Evolutionary conservation across 306 rosid genomes (phyloP).

Genomic region (Phaseolus lunatus): DNA sequence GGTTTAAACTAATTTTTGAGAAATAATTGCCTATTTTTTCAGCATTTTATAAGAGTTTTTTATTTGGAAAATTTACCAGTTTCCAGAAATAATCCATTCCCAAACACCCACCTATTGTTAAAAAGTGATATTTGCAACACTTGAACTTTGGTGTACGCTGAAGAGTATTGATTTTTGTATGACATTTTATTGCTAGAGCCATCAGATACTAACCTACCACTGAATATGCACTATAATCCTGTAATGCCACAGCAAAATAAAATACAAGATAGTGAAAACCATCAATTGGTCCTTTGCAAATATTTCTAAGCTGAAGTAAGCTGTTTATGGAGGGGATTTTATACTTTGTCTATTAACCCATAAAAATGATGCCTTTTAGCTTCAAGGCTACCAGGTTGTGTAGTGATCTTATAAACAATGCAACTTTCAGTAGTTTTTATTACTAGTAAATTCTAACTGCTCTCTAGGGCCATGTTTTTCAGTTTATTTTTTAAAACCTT

Average conservation of each 20-base stretch:
- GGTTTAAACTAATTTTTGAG: background rate
- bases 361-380: too few species aligned
- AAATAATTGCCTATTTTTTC: background rate
- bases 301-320: background rate
- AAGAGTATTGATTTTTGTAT: background rate
- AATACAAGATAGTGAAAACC: background rate
- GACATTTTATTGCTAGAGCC: background rate
- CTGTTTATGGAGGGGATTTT: too few species aligned
- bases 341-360: too few species aligned
- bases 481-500: too few species aligned
- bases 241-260: background rate
- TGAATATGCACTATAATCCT: background rate
- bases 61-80: background rate
- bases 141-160: background rate
- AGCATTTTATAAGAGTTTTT: background rate
- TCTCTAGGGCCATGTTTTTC: too few species aligned
- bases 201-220: background rate
- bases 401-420: too few species aligned
- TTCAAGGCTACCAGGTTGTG: too few species aligned
- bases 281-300: background rate
- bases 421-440: too few species aligned
- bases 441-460: too few species aligned
- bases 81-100: constrained; percentile 19
- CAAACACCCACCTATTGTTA: background rate
- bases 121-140: background rate